These are phyloP conservation scores for Kazachstania sp. DNA, from an alignment of 1,139 yeast genomes.

Conservation along the genomic window DNA sequence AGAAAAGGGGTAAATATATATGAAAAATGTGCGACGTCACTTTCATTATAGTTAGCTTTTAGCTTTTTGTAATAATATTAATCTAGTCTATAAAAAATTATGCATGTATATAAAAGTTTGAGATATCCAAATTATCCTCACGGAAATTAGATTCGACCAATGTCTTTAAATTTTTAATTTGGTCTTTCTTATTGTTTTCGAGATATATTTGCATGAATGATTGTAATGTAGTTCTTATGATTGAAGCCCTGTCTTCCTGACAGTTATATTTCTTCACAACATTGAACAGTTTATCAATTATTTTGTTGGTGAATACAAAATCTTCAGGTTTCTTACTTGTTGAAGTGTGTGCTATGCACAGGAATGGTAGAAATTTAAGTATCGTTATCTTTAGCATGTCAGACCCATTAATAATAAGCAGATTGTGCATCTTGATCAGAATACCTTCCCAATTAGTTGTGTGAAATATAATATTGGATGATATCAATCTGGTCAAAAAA, in stretches of 20 bases:
- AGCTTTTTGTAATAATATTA: not conserved
- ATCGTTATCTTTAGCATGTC: constrained; percentile 10
- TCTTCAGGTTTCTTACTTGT: not conserved
- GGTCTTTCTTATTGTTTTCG: constrained; percentile 9
- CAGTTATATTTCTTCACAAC: constrained; percentile 6
- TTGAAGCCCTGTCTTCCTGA: not conserved
- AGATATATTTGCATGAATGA: constrained; percentile 15
- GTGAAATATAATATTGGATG: constrained; percentile 31
- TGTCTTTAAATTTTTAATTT: constrained; percentile 5
- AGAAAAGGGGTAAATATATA: not conserved
- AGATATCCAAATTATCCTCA: not conserved
- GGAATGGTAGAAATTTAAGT: constrained; percentile 16
- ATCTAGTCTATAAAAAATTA: not conserved
- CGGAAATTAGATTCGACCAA: not conserved
- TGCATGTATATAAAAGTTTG: constrained; percentile 2
- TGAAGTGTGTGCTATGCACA: constrained; percentile 10
- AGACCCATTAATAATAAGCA: constrained; percentile 34
- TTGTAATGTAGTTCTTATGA: constrained; percentile 13
- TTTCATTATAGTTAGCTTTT: not conserved
- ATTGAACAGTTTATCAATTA: constrained; percentile 11
- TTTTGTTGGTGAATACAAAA: not conserved
- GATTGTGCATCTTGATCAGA: constrained; percentile 47
- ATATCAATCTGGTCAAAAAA: constrained; percentile 30
- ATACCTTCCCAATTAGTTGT: constrained; percentile 33
- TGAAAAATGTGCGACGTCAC: not conserved